These are phyloP conservation scores for Fennellomyces sp. DNA, from an alignment of 371 early-diverging fungal species.

Conservation along the genomic window DNA sequence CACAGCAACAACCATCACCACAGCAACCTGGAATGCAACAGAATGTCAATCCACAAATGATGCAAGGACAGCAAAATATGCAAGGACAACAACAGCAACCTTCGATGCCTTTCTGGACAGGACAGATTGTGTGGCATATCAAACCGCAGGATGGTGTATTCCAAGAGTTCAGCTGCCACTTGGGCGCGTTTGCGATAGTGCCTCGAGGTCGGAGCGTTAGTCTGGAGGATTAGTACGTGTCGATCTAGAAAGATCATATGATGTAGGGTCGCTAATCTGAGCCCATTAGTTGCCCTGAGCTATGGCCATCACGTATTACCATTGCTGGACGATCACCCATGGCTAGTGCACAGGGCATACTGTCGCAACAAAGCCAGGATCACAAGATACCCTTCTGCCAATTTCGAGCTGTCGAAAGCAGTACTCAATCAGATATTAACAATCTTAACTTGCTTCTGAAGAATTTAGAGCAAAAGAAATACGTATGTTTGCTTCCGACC, in stretches of 20 bases:
- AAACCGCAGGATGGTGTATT: slow-evolving; percentile 36
- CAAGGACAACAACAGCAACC: slow-evolving; percentile 37
- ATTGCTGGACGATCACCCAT: slow-evolving; percentile 55
- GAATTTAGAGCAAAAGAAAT: slow-evolving; percentile 56
- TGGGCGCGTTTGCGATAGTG: slow-evolving; percentile 53
- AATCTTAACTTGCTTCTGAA: slow-evolving; percentile 49
- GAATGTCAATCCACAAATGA: slow-evolving; percentile 6
- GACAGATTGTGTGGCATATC: slow-evolving; percentile 61
- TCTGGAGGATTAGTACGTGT: slow-evolving; percentile 60
- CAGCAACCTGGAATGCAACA: slow-evolving; percentile 10
- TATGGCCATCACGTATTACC: slow-evolving; percentile 57
- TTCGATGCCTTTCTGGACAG: slow-evolving; percentile 55
- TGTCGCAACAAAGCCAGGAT: slow-evolving; percentile 47
- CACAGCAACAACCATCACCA: slow-evolving; percentile 16
- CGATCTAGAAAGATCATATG: not conserved
- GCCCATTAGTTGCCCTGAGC: slow-evolving; percentile 30
- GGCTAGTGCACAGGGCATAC: slow-evolving; percentile 36
- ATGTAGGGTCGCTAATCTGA: not conserved
- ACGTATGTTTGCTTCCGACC: slow-evolving; percentile 33
- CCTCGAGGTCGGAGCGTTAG: slow-evolving; percentile 34
- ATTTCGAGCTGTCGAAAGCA: slow-evolving; percentile 46
- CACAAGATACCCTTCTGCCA: slow-evolving; percentile 57
- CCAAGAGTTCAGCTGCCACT: slow-evolving; percentile 50
- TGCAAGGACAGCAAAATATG: slow-evolving; percentile 15
- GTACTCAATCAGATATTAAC: slow-evolving; percentile 50